Evolutionary conservation across 2,329 filamentous ascomycete species (phyloP), one percentile per base, ranked within the genome.

Genomic region (Trichoderma afroharzianum): DNA sequence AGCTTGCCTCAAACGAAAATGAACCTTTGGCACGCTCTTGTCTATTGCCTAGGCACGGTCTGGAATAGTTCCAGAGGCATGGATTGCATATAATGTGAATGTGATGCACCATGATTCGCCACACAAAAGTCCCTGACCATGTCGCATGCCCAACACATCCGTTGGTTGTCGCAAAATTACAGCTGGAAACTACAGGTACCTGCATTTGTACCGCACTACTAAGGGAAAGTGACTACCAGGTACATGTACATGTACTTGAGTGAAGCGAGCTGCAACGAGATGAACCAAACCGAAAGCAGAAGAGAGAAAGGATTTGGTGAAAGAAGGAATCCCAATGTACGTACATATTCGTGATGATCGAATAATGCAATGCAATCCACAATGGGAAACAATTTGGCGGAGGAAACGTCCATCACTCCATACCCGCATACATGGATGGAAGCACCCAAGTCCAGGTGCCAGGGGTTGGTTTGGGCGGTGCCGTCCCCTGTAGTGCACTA

Each of bases 291-390:
- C 6, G 6, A 15, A 8, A 26, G 24, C 6, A 30, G 53, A 57
- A 9, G 8, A 57, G 15, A 57, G 26, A 0, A 18, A 18, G 0
- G 1, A 0, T n/a, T 4, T 43, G 0, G 39, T 9, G 3, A 2
- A 43, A n/a, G 7, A 43, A 43, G 1, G 18, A 9, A 43, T n/a
- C 18, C 18, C 3, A 43, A 43, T 18, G 3, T 4, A 43, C 1
- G 3, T 4, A 43, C 1, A 18, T 0, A n/a, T 9, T 43, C 12
- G 28, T 50, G 5, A 21, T 3, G 6, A 24, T 53, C 11, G 21
- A 53, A 53, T 24, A 14, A 21, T 6, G 11, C 21, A 14, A 21
- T 6, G 11, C 21, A 21, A 7, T 24, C 21, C 11, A 53, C 5
- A 12, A 1, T 1, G 11, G n/a, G 21, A 53, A 24, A 2, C 9